Percentiles rank a stretch among this genome's conserved stretches.
These are phyloP conservation scores for Penicillium sp. DNA, from an alignment of 2,329 filamentous ascomycete genomes.

Conservation along the genomic window DNA sequence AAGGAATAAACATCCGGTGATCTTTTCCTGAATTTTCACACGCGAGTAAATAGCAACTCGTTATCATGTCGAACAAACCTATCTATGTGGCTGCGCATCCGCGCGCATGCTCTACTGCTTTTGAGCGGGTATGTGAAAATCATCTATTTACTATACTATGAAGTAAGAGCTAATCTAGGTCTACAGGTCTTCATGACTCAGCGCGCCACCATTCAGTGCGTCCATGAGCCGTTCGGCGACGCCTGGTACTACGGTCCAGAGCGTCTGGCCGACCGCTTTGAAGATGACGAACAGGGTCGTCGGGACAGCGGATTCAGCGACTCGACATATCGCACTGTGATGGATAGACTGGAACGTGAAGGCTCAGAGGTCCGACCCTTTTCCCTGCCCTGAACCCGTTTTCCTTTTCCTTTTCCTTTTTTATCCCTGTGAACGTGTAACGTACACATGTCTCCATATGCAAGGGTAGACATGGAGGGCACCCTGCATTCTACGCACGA, in stretches of 20 bases:
- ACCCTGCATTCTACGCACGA: neutral
- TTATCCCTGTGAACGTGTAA: neutral
- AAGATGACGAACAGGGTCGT: slow-evolving; percentile 60
- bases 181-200: slow-evolving; percentile 93
- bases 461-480: neutral
- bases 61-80: slow-evolving; percentile 69
- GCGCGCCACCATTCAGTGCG: slow-evolving; percentile 73
- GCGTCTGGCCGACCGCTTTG: slow-evolving; percentile 76
- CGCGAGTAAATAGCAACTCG: neutral
- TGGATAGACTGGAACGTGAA: slow-evolving; percentile 72
- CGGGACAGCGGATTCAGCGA: slow-evolving; percentile 45
- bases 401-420: slow-evolving; percentile 14
- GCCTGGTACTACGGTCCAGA: slow-evolving; percentile 96
- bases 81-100: slow-evolving; percentile 95
- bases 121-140: slow-evolving; percentile 72
- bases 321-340: slow-evolving; percentile 60
- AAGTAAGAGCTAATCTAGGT: slow-evolving; percentile 7
- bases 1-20: neutral
- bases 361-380: slow-evolving; percentile 67
- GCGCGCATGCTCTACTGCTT: slow-evolving; percentile 92
- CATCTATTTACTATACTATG: neutral
- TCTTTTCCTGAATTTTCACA: neutral
- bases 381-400: slow-evolving; percentile 19
- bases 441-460: neutral
- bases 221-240: slow-evolving; percentile 96